Evolutionary conservation across 306 rosid species (phyloP).

Genomic region (Cyclanthera cordifolia): DNA sequence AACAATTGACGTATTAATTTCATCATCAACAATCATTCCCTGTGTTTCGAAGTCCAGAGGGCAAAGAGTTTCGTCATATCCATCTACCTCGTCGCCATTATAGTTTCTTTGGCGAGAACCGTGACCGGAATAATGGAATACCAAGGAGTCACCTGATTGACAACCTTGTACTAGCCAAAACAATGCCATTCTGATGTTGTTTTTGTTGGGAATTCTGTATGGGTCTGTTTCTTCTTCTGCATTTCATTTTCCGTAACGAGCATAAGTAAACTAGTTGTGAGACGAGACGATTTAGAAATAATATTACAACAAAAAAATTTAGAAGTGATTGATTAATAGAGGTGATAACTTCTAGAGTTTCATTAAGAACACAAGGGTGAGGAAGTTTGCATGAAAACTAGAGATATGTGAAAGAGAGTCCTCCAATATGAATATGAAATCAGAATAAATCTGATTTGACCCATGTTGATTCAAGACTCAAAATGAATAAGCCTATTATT

Average conservation of each 20-base stretch:
- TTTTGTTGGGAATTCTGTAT: slow-evolving; percentile 52
- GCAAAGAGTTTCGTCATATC: slow-evolving; percentile 87
- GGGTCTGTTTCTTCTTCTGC: slow-evolving; percentile 97
- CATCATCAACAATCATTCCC: slow-evolving; percentile 98
- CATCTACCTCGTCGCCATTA: slow-evolving; percentile 84
- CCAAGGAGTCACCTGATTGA: slow-evolving; percentile 83
- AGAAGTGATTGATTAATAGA: background rate
- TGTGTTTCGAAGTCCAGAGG: slow-evolving; percentile 95
- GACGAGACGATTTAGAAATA: background rate
- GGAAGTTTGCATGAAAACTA: background rate
- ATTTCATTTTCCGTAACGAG: slow-evolving; percentile 20
- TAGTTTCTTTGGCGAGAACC: slow-evolving; percentile 87
- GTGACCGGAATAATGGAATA: slow-evolving; percentile 96
- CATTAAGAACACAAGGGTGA: background rate
- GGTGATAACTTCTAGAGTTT: background rate
- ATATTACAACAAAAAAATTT: background rate
- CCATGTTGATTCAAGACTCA: background rate
- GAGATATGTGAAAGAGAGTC: background rate
- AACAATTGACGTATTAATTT: slow-evolving; percentile 66
- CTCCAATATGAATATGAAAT: background rate
- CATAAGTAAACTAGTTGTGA: background rate
- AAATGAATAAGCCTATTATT: background rate
- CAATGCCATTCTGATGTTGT: slow-evolving; percentile 86
- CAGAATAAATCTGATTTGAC: background rate
- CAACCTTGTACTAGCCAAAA: slow-evolving; percentile 94